Base-by-base conservation (phyloP, 2,329 filamentous ascomycete genomes). In the Chalaropsis ovoidea region DNA sequence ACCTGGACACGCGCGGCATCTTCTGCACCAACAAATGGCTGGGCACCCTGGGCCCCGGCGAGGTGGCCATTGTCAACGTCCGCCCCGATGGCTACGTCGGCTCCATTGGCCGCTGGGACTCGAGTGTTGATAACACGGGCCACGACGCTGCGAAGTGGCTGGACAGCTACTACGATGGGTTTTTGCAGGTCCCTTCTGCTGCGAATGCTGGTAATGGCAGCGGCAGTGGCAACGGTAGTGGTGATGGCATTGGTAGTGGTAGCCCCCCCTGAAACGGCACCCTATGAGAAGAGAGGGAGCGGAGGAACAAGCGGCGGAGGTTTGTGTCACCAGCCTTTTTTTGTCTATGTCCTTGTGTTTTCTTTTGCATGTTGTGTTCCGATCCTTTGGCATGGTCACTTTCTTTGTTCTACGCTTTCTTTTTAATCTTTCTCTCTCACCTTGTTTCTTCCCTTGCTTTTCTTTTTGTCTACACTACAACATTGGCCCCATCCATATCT, bases 1-100 rank as follows among this genome's bases (percentile, higher is more conserved):
- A 82, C 69, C 81, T 78, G 66, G 80, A 84, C 65, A 81, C 79
- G 2, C 77, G 78, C 27, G 77, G 78, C 47, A 71, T 75, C 45
- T 73, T 78, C 41, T 87, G 84, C 73, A 87, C 83, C 10, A 80
- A 85, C 70, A 89, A 88, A 73, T 90, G 86, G 86, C 76, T 88
- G 6, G 85, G 84, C 49, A 79, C 77, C 58, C 75, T 89, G 2
- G 76, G 75, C 0, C 76, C 78, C 0, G 77, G 79, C 10, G 81
- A 87, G 69, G 80, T 87, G 5, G 84, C 82, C 3, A 80, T 90
- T 49, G 77, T 86, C 49, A 86, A 87, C 70, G 84, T 90, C 1
- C 79, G 87, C 4, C 87, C 87, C 0, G 87, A 90, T 73, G 87
- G 87, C 11, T 90, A 90, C 72, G 82, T 90, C 3, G 87, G 87